Conservation (phyloP, 2,329 filamentous ascomycete genomes). For the Aspergillus pseudotamarii region DNA sequence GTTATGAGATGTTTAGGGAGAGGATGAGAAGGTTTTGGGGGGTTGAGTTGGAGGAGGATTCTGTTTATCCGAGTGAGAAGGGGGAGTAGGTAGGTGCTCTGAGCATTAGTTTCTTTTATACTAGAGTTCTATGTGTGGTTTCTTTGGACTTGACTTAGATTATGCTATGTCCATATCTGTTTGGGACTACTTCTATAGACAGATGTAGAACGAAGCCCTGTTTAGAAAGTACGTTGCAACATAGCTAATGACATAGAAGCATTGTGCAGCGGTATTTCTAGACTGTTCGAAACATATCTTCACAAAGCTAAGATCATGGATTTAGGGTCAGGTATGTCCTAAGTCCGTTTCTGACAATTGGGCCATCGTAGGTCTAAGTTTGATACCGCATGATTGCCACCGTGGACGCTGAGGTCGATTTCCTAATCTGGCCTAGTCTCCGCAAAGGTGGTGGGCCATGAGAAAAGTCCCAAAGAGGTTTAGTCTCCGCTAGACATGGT, state of each 20-base stretch:
- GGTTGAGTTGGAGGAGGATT: background rate
- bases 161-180: background rate
- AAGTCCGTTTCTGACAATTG: background rate
- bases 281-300: background rate
- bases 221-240: background rate
- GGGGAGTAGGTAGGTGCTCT: background rate
- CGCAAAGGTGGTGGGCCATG: background rate
- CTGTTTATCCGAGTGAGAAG: background rate
- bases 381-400: background rate
- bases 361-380: no score
- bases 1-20: conserved; percentile 1
- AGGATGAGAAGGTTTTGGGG: background rate
- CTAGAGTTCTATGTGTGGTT: background rate
- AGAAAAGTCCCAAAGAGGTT: background rate
- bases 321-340: background rate
- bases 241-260: background rate
- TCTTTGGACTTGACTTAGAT: background rate
- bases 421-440: background rate
- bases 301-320: background rate
- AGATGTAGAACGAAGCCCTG: background rate
- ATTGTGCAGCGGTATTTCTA: background rate
- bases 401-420: background rate
- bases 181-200: background rate
- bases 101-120: background rate
- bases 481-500: background rate